Conservation (phyloP, 2,329 filamentous ascomycete species). For the Colletotrichum acutatum region DNA sequence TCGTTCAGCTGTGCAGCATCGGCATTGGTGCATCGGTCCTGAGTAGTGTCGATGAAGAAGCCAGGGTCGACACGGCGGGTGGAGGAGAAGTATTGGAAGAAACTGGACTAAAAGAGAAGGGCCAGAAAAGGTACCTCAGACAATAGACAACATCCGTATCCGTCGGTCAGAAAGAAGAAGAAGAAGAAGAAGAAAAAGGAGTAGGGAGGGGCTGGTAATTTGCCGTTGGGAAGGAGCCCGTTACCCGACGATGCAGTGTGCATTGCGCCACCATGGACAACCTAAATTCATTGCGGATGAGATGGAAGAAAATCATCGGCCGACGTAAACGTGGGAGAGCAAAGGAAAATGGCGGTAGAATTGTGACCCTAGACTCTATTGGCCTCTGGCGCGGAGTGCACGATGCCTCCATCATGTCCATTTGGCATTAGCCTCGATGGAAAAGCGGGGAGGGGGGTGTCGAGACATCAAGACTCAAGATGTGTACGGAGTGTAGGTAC, state of each 20-base stretch:
- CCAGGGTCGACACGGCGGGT: not conserved
- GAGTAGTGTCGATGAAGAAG: not conserved
- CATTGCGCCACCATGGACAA: not conserved
- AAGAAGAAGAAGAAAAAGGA: not conserved
- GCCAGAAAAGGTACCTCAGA: not conserved
- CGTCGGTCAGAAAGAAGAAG: not conserved
- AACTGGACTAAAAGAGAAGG: not conserved
- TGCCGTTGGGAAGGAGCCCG: not conserved
- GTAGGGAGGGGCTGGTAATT: not conserved
- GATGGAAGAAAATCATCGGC: not conserved
- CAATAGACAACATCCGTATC: not conserved
- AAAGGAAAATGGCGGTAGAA: not conserved
- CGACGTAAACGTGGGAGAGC: not conserved
- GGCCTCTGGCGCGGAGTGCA: not conserved
- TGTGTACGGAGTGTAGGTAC: too few species aligned
- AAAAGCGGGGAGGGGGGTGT: not conserved
- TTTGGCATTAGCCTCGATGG: not conserved
- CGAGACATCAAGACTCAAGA: not conserved
- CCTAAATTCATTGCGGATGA: not conserved
- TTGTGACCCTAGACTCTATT: constrained; percentile 5
- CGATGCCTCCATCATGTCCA: not conserved
- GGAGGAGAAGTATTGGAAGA: not conserved
- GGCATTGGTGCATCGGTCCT: not conserved
- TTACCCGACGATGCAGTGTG: not conserved
- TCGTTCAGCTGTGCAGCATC: not conserved